Evolutionary conservation across 1,284 basidiomycete species (phyloP), one percentile per base, ranked within the genome.

Genomic region (Mycosarcoma maydis): DNA sequence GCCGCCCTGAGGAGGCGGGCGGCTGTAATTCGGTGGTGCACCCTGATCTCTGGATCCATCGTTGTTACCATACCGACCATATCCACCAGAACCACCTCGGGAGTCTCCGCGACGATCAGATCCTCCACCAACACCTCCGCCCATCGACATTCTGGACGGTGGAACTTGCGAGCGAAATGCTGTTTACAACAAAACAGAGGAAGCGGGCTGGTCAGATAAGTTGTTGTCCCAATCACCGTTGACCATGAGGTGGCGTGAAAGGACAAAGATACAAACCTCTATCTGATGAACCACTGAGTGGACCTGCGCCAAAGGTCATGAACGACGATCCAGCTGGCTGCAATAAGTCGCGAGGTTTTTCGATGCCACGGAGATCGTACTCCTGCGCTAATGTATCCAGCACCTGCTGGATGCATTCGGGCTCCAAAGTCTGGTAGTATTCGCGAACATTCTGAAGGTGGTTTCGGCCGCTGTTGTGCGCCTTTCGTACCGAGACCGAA

Each of bases 401-500:
- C 82, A 96, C 92, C 75, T 85, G 92, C 83, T 98, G 94, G 13
- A 94, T 92, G 83, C 95, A 93, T 85, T 96, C 92, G 82, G 95
- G 92, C 56, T 94, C 93, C 60, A 98, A 87, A 4, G 91, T 92
- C 26, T 92, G 91, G 84, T 98, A 98, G 83, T 98, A 98, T 78
- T 98, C 95, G 70, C 93, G 86, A 61, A 98, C 95, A 81, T 98
- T 98, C 46, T 92, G 87, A 37, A 98, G 86, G 82, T 98, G 95
- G 84, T 98, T 98, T 59, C 94, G 87, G 61, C 95, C 95, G 69
- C 90, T 92, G 84, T 98, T 98, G 84, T 98, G 95, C 42, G 95
- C 95, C 84, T 97, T 97, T 71, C 95, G 91, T 30, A 98, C 95
- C 7, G 76, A 78, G 17, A 74, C 72, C 34, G 77, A 80, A 46